phyloP scores from a whole-genome alignment of 2,329 filamentous ascomycete species.

The Penicillium sp. region DNA sequence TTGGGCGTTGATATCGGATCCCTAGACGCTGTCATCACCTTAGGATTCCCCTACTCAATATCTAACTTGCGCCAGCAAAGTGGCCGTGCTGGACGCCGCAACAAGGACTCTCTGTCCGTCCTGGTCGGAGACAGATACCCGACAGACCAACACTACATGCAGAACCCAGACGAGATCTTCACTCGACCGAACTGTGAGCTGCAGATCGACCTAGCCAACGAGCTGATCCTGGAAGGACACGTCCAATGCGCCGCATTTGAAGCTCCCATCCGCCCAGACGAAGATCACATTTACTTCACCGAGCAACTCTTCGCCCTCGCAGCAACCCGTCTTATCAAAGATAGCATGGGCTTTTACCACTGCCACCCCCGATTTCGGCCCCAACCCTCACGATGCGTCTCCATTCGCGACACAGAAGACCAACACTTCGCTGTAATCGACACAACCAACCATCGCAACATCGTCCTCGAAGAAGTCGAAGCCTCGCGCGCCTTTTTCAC shows the following conservation, averaged over 20 bases:
- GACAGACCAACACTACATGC: conserved; percentile 95
- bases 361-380: conserved; percentile 87
- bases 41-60: conserved; percentile 94
- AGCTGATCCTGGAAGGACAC: conserved; percentile 88
- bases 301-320: conserved; percentile 69
- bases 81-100: conserved; percentile 84
- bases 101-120: conserved; percentile 89
- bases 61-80: conserved; percentile 93
- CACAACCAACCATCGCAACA: conserved; percentile 72
- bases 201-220: conserved; percentile 87
- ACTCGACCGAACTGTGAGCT: conserved; percentile 85
- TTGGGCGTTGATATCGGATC: conserved; percentile 93
- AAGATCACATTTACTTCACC: conserved; percentile 78
- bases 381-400: conserved; percentile 75
- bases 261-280: conserved; percentile 79
- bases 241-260: conserved; percentile 94
- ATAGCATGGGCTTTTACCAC: conserved; percentile 80
- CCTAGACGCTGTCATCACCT: conserved; percentile 87
- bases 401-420: conserved; percentile 85
- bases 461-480: conserved; percentile 92
- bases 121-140: conserved; percentile 86
- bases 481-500: conserved; percentile 93
- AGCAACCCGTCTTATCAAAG: conserved; percentile 68
- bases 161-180: conserved; percentile 87
- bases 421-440: conserved; percentile 94